Evolutionary conservation across 768 basidiomycete species (phyloP).

Genomic region (Psilocybe cubensis): DNA sequence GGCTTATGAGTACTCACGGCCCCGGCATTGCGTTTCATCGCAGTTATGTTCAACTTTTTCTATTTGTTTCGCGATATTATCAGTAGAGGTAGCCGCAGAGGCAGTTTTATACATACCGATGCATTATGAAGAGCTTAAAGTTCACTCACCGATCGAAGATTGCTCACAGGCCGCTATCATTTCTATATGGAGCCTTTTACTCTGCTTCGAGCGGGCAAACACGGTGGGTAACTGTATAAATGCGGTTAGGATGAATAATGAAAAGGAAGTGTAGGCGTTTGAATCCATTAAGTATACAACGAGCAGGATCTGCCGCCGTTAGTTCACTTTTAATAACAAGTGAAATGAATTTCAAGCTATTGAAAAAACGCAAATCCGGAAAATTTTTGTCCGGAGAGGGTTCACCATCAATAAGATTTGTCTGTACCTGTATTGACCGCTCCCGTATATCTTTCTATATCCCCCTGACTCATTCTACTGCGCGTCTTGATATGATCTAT

Average conservation of each 20-base stretch:
- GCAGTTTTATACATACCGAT: background rate
- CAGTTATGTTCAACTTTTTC: background rate
- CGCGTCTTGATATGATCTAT: too few relatives aligned
- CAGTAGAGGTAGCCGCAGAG: background rate
- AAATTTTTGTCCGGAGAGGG: background rate
- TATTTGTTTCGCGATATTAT: background rate
- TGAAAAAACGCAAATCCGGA: background rate
- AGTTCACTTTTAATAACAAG: background rate
- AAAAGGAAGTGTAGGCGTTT: too few relatives aligned
- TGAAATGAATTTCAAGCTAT: background rate
- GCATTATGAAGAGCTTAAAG: background rate
- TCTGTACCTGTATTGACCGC: background rate
- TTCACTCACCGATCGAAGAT: background rate
- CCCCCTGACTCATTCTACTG: too few relatives aligned
- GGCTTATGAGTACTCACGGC: background rate
- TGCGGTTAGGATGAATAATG: background rate
- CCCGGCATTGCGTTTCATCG: background rate
- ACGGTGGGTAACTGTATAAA: constrained; percentile 1
- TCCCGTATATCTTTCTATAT: too few relatives aligned
- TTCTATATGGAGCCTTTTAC: background rate
- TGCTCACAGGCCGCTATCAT: background rate
- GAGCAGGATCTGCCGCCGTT: background rate
- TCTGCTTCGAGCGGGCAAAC: background rate
- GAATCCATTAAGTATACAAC: background rate
- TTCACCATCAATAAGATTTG: background rate